Percentiles rank a stretch among this genome's conserved stretches.
Conservation (phyloP, 2,329 filamentous ascomycete species). For the Parascedosporium putredinis region DNA sequence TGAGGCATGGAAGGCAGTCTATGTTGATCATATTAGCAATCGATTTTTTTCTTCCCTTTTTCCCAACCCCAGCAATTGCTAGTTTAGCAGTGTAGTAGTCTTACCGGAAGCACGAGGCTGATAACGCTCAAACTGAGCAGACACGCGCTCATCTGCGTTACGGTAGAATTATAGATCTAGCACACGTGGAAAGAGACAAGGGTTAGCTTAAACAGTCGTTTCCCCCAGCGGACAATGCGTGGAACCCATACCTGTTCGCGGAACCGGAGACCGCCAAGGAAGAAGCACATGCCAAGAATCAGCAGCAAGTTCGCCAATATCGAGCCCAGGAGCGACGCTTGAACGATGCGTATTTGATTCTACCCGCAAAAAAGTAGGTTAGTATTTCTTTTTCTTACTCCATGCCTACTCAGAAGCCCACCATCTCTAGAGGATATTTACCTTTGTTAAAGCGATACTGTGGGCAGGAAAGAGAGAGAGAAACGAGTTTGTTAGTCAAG, state of each 20-base stretch:
- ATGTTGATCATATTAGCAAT: not conserved
- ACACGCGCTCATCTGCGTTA: constrained; percentile 94
- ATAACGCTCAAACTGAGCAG: constrained; percentile 82
- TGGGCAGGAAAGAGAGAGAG: not conserved
- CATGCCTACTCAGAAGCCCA: not conserved
- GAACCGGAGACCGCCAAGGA: constrained; percentile 74
- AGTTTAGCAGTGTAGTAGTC: constrained; percentile 23
- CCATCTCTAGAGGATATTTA: no score
- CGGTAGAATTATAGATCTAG: constrained; percentile 87
- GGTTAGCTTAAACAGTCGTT: no score
- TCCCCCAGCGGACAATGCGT: no score
- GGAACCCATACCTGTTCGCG: constrained; percentile 61
- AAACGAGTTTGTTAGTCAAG: no score
- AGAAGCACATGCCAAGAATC: constrained; percentile 85
- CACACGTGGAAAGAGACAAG: no score
- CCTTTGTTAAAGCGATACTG: constrained; percentile 6
- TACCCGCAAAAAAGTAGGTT: constrained; percentile 16
- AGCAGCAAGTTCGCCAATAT: constrained; percentile 82
- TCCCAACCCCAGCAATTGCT: not conserved
- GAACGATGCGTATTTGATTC: constrained; percentile 81
- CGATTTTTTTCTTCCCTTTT: not conserved
- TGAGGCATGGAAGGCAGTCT: constrained; percentile 87
- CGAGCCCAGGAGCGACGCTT: constrained; percentile 80
- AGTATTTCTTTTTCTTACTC: not conserved
- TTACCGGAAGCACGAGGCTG: constrained; percentile 76